Evolutionary conservation across 208 protist species (phyloP).

Genomic region (Trypanosoma lewisi): DNA sequence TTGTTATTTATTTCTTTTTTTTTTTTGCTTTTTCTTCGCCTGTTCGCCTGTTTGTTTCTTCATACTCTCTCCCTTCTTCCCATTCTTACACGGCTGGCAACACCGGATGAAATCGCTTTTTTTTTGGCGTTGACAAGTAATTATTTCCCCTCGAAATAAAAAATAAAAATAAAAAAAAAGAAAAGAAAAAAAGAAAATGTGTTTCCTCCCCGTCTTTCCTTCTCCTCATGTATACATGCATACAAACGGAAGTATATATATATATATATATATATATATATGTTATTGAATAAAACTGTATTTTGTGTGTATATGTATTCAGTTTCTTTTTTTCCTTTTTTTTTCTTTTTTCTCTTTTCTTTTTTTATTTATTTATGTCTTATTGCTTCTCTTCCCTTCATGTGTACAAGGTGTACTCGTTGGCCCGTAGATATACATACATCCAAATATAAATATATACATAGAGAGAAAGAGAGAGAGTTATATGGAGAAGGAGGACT

Average conservation of each 20-base stretch:
- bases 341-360: neutral
- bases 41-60: slow-evolving; percentile 4
- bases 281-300: neutral
- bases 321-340: neutral
- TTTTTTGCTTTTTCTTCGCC: neutral
- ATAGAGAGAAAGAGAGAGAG: too few species aligned
- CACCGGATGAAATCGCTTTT: slow-evolving; percentile 1
- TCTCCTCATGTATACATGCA: neutral
- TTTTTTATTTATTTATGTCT: neutral
- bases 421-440: too few species aligned
- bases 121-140: slow-evolving; percentile 5
- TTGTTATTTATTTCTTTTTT: slow-evolving; percentile 4
- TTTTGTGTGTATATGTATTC: neutral
- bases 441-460: too few species aligned
- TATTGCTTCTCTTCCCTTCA: neutral
- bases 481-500: too few species aligned
- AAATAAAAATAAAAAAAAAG: neutral
- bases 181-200: slow-evolving; percentile 5
- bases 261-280: neutral
- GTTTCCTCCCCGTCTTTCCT: neutral
- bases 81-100: neutral
- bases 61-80: neutral
- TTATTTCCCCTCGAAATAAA: neutral
- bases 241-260: neutral
- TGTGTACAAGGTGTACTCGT: neutral